Percentiles rank a stretch among this genome's conserved stretches.
Evolutionary conservation across 179 eudicot species (phyloP).

Genomic region (Spergularia azorica): DNA sequence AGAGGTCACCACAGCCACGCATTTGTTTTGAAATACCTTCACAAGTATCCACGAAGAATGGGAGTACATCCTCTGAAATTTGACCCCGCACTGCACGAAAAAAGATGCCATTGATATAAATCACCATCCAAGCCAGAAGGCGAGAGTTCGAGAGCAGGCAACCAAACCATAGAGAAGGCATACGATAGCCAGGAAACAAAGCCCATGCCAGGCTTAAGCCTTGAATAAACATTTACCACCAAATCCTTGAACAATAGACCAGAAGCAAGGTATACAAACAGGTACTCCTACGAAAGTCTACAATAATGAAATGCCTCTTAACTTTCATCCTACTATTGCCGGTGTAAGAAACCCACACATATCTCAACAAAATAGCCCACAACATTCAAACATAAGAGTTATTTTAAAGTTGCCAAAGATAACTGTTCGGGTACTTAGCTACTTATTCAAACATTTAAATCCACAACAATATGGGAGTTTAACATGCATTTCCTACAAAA

Average conservation of each 20-base stretch:
- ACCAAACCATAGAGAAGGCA: conserved; percentile 2
- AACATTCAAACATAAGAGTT: not conserved
- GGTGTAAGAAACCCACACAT: not conserved
- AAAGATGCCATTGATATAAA: conserved; percentile 13
- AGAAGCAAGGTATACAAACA: not conserved
- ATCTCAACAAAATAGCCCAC: not conserved
- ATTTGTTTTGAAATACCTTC: conserved; percentile 31
- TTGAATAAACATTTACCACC: not conserved
- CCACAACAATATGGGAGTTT: not conserved
- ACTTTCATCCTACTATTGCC: not conserved
- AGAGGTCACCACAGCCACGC: conserved; percentile 23
- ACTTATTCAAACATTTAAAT: not conserved
- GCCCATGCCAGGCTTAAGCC: not conserved
- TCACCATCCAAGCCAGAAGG: not conserved
- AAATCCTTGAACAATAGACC: not conserved
- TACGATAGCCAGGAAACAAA: not conserved
- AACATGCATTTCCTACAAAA: conserved; percentile 2
- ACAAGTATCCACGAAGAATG: conserved; percentile 46
- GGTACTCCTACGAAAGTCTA: not conserved
- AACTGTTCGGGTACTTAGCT: not conserved
- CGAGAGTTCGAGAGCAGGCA: not conserved
- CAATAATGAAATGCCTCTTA: not conserved
- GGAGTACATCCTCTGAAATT: conserved; percentile 37
- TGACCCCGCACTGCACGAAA: conserved; percentile 39
- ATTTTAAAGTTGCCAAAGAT: not conserved